Conservation (phyloP, 1,284 basidiomycete genomes). For the Heterobasidion occidentale region DNA sequence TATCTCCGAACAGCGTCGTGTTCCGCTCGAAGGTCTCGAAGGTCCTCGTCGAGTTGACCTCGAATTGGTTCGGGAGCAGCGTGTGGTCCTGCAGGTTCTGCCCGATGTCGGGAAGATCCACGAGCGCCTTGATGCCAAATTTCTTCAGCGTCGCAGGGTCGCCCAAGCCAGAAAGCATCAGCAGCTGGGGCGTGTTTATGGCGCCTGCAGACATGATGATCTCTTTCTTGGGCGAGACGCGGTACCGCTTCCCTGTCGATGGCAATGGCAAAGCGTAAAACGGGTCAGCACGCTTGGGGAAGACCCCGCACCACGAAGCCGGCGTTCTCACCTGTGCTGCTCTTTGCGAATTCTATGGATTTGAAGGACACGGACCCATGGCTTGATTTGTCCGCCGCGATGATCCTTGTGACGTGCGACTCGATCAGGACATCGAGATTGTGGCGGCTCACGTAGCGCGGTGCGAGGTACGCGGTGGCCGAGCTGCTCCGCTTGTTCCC, state of each 20-base stretch:
- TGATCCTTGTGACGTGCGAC: conserved; percentile 11
- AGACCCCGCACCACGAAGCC: conserved; percentile 7
- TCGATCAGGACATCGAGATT: conserved; percentile 18
- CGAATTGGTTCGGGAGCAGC: conserved; percentile 11
- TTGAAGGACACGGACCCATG: conserved; percentile 27
- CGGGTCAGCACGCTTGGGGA: not conserved
- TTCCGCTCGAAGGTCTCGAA: conserved; percentile 11
- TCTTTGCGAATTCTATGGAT: conserved; percentile 10
- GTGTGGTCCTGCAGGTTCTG: conserved; percentile 31
- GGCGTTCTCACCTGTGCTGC: not conserved
- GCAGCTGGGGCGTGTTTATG: conserved; percentile 31
- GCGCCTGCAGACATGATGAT: conserved; percentile 27
- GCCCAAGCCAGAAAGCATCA: conserved; percentile 37
- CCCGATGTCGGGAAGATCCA: conserved; percentile 27
- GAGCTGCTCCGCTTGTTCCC: conserved; percentile 13
- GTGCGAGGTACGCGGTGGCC: conserved; percentile 15
- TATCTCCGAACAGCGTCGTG: conserved; percentile 6
- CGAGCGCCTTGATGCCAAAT: conserved; percentile 21
- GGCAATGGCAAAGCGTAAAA: not conserved
- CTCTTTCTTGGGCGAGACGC: conserved; percentile 16
- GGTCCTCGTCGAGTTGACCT: conserved; percentile 14
- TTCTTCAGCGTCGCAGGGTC: conserved; percentile 19
- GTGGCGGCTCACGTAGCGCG: conserved; percentile 7
- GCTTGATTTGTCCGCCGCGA: conserved; percentile 15
- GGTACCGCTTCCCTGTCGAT: conserved; percentile 7